Conservation (phyloP, 2,329 filamentous ascomycete genomes). For the Myriosclerotinia scirpicola region DNA sequence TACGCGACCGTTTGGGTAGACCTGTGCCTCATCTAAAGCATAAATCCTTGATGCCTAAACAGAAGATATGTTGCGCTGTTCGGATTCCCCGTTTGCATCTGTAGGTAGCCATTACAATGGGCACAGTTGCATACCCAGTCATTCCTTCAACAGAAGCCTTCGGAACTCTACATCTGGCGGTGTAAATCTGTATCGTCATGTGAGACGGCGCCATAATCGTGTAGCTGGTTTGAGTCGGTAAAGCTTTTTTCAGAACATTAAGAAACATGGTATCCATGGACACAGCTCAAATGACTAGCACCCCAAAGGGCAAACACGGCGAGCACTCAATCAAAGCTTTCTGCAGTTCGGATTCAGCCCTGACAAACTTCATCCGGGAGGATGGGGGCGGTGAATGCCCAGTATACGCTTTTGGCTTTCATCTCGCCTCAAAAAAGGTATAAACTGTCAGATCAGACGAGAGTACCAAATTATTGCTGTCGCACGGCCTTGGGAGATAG, state of each 20-base stretch:
- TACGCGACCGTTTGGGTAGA: conserved; percentile 25
- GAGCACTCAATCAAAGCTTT: conserved; percentile 21
- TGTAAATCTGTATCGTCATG: conserved; percentile 35
- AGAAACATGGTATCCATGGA: conserved; percentile 20
- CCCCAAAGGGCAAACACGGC: conserved; percentile 13
- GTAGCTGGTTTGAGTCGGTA: conserved; percentile 21
- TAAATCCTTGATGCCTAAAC: conserved; percentile 35
- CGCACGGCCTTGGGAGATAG: conserved; percentile 28
- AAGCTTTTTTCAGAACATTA: conserved; percentile 14
- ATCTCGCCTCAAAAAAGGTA: conserved; percentile 17
- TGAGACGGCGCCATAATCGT: conserved; percentile 29
- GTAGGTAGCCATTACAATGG: conserved; percentile 20
- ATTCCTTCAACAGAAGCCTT: conserved; percentile 24
- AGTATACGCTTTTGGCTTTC: conserved; percentile 18
- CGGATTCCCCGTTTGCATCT: conserved; percentile 35
- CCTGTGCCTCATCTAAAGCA: conserved; percentile 15
- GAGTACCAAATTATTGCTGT: conserved; percentile 19
- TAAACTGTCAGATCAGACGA: conserved; percentile 33
- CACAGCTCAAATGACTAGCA: conserved; percentile 1
- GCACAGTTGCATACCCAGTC: conserved; percentile 16
- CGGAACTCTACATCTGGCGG: conserved; percentile 40
- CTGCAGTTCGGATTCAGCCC: conserved; percentile 23
- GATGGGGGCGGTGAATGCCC: conserved; percentile 21
- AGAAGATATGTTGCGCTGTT: conserved; percentile 33
- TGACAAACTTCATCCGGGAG: conserved; percentile 10